Percentiles rank a stretch among this genome's conserved stretches.
These are phyloP conservation scores for Xylariaceae sp. DNA, from an alignment of 2,329 filamentous ascomycete species.

Conservation along the genomic window DNA sequence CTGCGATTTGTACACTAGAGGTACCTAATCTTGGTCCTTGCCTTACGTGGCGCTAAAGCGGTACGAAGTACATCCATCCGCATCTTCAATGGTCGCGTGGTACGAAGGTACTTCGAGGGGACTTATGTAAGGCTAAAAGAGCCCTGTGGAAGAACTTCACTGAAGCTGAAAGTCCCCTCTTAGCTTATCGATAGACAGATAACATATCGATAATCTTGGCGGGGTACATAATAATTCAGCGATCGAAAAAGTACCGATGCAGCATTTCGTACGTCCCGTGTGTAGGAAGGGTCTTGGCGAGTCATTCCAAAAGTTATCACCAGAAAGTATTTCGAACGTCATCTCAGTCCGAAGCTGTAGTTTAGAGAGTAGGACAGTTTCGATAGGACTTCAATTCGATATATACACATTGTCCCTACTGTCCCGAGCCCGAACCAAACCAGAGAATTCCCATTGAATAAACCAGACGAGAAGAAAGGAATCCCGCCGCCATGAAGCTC, in stretches of 20 bases:
- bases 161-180: no score
- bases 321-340: not conserved
- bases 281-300: not conserved
- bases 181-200: not conserved
- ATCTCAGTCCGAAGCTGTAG: no score
- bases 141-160: no score
- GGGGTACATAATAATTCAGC: constrained; percentile 8
- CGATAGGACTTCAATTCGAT: not conserved
- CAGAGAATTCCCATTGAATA: not conserved
- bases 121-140: no score
- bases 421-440: not conserved
- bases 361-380: not conserved
- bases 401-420: no score
- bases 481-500: constrained; percentile 67
- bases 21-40: not conserved
- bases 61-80: no score
- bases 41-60: no score
- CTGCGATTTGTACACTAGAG: not conserved
- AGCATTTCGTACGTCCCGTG: not conserved
- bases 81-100: no score
- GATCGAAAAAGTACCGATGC: not conserved
- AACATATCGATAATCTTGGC: constrained; percentile 20
- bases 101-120: no score
- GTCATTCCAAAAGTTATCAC: not conserved
- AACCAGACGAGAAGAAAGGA: not conserved